These are phyloP conservation scores for Globisporangium parvum DNA, from an alignment of 352 stramenopile species.

Conservation along the genomic window DNA sequence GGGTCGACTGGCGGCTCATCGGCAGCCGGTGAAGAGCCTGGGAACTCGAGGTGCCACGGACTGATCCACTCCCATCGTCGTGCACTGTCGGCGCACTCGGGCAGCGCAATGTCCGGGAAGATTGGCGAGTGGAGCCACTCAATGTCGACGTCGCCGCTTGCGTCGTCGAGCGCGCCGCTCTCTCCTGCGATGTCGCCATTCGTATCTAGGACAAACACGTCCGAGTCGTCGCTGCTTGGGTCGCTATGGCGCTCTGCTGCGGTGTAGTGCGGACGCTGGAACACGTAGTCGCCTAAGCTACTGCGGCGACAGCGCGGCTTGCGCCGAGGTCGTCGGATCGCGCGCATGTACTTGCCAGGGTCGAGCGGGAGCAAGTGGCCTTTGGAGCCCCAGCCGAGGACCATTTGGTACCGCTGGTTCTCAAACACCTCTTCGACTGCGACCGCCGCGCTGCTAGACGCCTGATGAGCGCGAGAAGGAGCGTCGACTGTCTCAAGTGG, in stretches of 20 bases:
- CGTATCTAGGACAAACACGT: too few species aligned
- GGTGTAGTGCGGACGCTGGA: not conserved
- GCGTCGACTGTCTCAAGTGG: too few species aligned
- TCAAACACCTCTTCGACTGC: constrained; percentile 58
- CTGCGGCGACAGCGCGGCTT: not conserved
- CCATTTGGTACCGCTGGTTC: constrained; percentile 61
- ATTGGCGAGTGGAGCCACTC: constrained; percentile 36
- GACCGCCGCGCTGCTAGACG: not conserved
- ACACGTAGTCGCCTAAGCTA: not conserved
- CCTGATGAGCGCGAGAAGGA: not conserved
- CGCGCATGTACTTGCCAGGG: constrained; percentile 56
- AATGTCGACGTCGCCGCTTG: constrained; percentile 18
- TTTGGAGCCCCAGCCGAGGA: constrained; percentile 72
- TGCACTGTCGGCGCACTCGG: not conserved
- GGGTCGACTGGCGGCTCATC: constrained; percentile 12
- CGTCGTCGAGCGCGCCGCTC: too few species aligned
- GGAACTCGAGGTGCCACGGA: constrained; percentile 60
- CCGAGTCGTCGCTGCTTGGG: constrained; percentile 1
- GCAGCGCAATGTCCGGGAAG: constrained; percentile 52
- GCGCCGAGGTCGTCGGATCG: constrained; percentile 17
- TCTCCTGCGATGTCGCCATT: not conserved
- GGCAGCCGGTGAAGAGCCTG: not conserved
- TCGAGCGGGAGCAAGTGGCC: constrained; percentile 68
- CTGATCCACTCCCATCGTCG: constrained; percentile 60
- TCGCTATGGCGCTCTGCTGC: not conserved